Base-by-base conservation (phyloP, 495 filamentous ascomycete genomes). In the Talaromyces proteolyticus region DNA sequence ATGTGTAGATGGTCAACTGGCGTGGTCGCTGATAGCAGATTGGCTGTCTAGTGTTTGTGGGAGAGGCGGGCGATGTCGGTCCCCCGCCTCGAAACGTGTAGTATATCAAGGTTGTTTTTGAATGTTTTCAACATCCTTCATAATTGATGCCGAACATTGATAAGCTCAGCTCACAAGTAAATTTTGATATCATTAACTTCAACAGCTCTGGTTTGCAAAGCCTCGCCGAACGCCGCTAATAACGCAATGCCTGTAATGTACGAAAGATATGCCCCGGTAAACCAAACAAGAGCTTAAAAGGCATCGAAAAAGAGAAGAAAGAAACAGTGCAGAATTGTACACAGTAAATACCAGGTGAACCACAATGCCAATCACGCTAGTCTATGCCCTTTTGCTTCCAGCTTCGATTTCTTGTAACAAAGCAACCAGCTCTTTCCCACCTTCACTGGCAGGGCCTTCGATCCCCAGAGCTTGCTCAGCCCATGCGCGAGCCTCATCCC, bases 401-500 rank as follows among this genome's bases (percentile, higher is more conserved):
- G 49, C 58, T 44, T 86, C 79, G 51, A 94, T 78, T 66, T 95
- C 89, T 70, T 71, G 82, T 57, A 85, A 56, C 67, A 96, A 61
- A 40, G 62, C 69, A 50, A 77, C 59, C 66, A 95, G 64, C 72
- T 95, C 76, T 62, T 69, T 75, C 46, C 60, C 68, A 3, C 64
- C 66, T 23, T 73, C 91, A 26, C 71, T 70, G 59, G 82, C 85
- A 54, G 80, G 78, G 17, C 85, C 88, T 69, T 93, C 90, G 67
- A 94, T 80, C 76, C 95, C 92, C 53, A 96, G 58, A 11, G 80
- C 90, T 60, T 77, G 72, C 38, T 69, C 72, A 37, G 95, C 72
- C 75, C 88, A 90, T 46, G 77, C 78, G 64, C 72, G 74, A 6
- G 89, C 89, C 78, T 98, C 93, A 52, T 86, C 82, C 64, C 86